Base-by-base conservation (phyloP, 495 filamentous ascomycete genomes). In the Venustampulla echinocandica region DNA sequence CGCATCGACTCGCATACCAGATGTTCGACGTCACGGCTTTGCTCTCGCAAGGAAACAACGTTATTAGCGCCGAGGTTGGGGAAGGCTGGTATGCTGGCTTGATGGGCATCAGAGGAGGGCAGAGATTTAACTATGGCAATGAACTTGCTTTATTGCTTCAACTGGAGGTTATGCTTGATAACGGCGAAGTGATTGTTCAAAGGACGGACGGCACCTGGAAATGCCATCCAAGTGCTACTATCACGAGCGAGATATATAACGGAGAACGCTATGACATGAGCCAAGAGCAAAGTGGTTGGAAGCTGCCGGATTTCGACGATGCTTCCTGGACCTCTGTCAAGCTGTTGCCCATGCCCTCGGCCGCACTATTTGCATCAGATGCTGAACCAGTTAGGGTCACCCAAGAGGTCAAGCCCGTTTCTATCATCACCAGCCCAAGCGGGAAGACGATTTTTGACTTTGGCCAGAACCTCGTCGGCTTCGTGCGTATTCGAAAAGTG, bases 41-140 rank as follows among this genome's bases (percentile, higher is more conserved):
- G 1, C 27, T 53, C 4, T 25, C 21, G 4, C 27, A 56, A 0
- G 64, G 63, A 0, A 46, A 49, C 1, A 74, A 75, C 52, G 58
- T 53, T 1, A 58, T 78, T 39, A 68, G 65, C 0, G 66, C 69
- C 9, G 62, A 66, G 15, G 66, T 75, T 13, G 72, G 61, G 0
- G 75, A 78, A 45, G 75, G 75, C 0, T 79, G 75, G 75, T 78
- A 64, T 56, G 55, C 68, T 1, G 69, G 68, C 10, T 61, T 69
- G 3, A 54, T 76, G 10, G 74, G 74, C 0, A 70, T 64, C 20
- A 47, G 41, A 7, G 62, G 61, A n/a, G 63, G 60, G 0, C 25
- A 3, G 13, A 50, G 58, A 4, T 63, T 68, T 37, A 27, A 70
- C 18, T 78, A 66, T 47, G 75, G 74, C 1, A 61, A 71, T 38